Evolutionary conservation across 306 rosid genomes (phyloP), one percentile per base, ranked within the genome.

Genomic region (Fagus sylvatica): DNA sequence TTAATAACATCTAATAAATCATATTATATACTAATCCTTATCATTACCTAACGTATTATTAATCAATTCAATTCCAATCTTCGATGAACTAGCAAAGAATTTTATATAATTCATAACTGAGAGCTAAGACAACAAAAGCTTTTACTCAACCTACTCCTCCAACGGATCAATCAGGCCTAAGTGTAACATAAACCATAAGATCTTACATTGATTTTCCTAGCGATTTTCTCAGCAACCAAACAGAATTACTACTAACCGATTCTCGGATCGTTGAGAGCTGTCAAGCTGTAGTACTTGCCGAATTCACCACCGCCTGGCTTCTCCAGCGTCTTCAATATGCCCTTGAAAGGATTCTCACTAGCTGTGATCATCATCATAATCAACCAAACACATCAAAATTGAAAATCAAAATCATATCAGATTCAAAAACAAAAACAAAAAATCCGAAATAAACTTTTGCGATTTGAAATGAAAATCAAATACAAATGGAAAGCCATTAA

Each of bases 261-360:
- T 83, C 98, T 83, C 4, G 96, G 92, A 91, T 95, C 99, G 71
- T 87, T 85, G 76, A 95, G 90, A 81, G 98, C 93, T 8, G 97
- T 89, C 87, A 95, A 86, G 87, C 98, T 95, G 74, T 86, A 92
- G 87, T 91, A 93, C 65, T 87, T 90, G n/a, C 99, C 99, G 41
- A 95, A 91, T 64, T 87, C 90, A 51, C 93, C 97, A 42, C 91
- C 98, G 32, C 86, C 96, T 4, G 97, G 94, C 83, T 91, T 95
- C 85, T 85, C 83, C 1, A 94, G 91, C 36, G 88, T 84, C 88
- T 78, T 92, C 91, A 92, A 72, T 67, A 94, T 89, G 60, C 70
- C 53, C 36, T 83, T 84, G 82, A 95, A 95, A 72, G 98, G 98
- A 66, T 92, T 85, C 54, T 70, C 81, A 48, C 80, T 9, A 51